These are phyloP conservation scores for Dentipellis fragilis DNA, from an alignment of 768 basidiomycete genomes.

Conservation along the genomic window DNA sequence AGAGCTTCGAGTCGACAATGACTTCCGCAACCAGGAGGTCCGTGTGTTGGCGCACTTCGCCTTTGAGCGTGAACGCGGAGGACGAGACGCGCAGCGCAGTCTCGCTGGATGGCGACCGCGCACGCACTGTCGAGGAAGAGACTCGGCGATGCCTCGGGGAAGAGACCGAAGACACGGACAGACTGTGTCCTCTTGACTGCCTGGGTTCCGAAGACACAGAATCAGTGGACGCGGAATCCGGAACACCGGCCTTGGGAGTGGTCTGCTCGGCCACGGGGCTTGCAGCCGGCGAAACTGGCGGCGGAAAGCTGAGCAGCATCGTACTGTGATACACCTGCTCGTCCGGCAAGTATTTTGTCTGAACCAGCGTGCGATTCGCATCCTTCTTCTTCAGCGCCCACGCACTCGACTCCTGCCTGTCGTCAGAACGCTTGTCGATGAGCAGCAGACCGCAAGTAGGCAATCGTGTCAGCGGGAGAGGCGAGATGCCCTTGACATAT, in stretches of 20 bases:
- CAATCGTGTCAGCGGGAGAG: constrained; percentile 57
- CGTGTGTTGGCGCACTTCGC: constrained; percentile 47
- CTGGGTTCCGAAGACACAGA: neutral
- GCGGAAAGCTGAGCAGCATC: constrained; percentile 32
- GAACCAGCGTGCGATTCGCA: constrained; percentile 44
- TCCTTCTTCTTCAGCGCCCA: constrained; percentile 61
- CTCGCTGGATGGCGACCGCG: constrained; percentile 27
- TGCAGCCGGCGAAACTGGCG: constrained; percentile 10
- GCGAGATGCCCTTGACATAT: constrained; percentile 55
- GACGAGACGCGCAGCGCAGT: constrained; percentile 24
- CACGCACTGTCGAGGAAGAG: constrained; percentile 9
- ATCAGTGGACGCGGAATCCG: neutral
- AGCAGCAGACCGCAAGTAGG: constrained; percentile 58
- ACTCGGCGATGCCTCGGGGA: constrained; percentile 7
- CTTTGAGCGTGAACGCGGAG: constrained; percentile 52
- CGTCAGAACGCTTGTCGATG: constrained; percentile 41
- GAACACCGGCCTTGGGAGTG: neutral
- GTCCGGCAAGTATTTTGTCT: constrained; percentile 40
- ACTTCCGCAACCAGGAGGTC: constrained; percentile 75
- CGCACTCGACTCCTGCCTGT: constrained; percentile 26
- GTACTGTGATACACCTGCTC: constrained; percentile 41
- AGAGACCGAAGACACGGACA: constrained; percentile 8
- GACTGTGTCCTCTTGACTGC: constrained; percentile 7
- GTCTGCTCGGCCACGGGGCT: constrained; percentile 3
- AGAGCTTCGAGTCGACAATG: constrained; percentile 73